These are phyloP conservation scores for Bruguiera gymnorhiza DNA, from an alignment of 345 rosid species.

Conservation along the genomic window DNA sequence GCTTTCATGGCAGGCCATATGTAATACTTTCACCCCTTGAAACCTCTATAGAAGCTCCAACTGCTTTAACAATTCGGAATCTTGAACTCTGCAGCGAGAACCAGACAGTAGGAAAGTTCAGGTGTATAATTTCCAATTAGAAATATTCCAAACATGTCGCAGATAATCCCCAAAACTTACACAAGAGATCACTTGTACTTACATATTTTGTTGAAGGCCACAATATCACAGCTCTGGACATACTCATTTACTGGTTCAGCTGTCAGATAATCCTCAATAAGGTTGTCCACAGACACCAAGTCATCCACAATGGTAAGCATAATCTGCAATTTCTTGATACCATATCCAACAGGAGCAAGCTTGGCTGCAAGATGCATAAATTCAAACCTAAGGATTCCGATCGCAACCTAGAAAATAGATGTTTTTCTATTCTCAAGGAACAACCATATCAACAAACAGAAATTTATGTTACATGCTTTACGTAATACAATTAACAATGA, in stretches of 20 bases:
- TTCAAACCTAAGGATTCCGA: no score
- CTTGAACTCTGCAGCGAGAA: slow-evolving; percentile 9
- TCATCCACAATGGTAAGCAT: slow-evolving; percentile 84
- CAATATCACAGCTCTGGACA: slow-evolving; percentile 84
- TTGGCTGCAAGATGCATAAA: slow-evolving; percentile 40
- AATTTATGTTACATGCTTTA: no score
- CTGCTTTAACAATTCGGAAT: background rate
- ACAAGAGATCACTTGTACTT: background rate
- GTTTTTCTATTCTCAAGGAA: no score
- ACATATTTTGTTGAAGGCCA: slow-evolving; percentile 89
- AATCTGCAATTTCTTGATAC: slow-evolving; percentile 80
- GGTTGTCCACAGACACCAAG: slow-evolving; percentile 67
- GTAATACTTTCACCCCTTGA: background rate
- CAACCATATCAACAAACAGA: no score
- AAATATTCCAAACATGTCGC: no score
- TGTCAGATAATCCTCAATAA: slow-evolving; percentile 61
- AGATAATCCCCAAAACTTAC: no score
- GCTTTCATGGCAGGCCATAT: background rate
- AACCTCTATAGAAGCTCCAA: background rate
- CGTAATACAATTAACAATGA: no score
- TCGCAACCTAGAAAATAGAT: no score
- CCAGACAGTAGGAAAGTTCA: no score
- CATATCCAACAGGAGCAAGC: slow-evolving; percentile 75
- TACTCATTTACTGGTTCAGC: slow-evolving; percentile 67
- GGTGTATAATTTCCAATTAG: no score